phyloP scores from a whole-genome alignment of 306 rosid genomes.

The Casuarina cunninghamiana region DNA sequence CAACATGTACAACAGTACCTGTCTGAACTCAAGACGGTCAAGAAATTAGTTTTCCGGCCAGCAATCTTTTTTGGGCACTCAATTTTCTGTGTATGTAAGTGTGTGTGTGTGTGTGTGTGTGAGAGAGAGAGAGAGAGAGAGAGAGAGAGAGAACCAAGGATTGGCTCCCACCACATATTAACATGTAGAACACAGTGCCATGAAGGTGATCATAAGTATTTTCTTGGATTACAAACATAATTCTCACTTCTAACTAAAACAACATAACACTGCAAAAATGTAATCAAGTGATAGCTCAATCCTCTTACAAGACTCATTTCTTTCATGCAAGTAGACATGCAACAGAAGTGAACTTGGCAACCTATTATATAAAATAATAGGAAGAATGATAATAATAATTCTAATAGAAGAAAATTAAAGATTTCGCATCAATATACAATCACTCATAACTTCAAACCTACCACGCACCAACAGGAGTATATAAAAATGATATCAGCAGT shows the following conservation, averaged over 20 bases:
- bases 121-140: neutral
- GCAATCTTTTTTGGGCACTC: neutral
- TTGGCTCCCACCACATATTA: neutral
- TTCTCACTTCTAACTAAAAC: neutral
- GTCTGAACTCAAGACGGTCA: constrained; percentile 44
- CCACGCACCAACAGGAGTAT: neutral
- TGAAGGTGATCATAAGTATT: neutral
- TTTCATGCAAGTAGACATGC: neutral
- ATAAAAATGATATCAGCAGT: neutral
- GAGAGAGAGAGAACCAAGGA: neutral
- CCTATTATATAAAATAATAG: neutral
- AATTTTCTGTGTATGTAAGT: neutral
- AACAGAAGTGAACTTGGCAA: neutral
- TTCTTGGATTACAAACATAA: neutral
- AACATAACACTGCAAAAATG: constrained; percentile 8
- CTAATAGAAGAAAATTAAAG: neutral
- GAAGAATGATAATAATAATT: too few species aligned
- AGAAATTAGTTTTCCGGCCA: constrained; percentile 26
- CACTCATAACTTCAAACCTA: neutral
- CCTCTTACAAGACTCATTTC: neutral
- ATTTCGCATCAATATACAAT: neutral
- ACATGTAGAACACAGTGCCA: neutral
- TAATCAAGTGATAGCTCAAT: neutral
- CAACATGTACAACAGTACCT: constrained; percentile 35
- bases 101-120: neutral